Base-by-base conservation (phyloP, 1,139 yeast genomes). In the Kodamaea sp. region DNA sequence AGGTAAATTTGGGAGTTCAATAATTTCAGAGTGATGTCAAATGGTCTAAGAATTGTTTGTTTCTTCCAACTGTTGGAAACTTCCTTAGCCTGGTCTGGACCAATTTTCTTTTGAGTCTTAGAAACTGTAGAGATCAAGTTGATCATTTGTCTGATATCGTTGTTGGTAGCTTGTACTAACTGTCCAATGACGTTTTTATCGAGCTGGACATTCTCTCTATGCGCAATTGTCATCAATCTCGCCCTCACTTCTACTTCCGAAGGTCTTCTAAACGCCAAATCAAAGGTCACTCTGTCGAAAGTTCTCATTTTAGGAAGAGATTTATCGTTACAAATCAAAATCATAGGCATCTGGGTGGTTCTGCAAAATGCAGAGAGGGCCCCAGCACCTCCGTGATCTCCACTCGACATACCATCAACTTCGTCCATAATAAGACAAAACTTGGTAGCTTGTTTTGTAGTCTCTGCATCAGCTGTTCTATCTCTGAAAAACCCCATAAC, bases 381-480 rank as follows among this genome's bases (percentile, higher is more conserved):
- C 16, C 97, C 97, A 14, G 94, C 96, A 45, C 99, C 99, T 43
- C 98, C 99, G 51, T 94, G 83, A 59, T 94, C 99, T 45, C 99
- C 99, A 51, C 95, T 89, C 27, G 96, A 87, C 98, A 94, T 92
- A 47, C 99, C 99, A 59, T 94, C 99, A 21, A 94, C 98, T 63
- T 94, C 99, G 62, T 94, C 99, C 97, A 94, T 89, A 44, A 94
- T 84, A 32, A 92, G 73, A 34, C 90, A 89, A 48, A 90, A 80
- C 38, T 57, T 66, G 19, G 42, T 42, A 37, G 77, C 79, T 40
- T 75, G 72, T 32, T 42, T 43, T 3, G 4, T 18, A 15, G 15
- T 13, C 15, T 25, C 28, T 9, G 6, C 21, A 19, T 26, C 16
- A 5, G 30, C 28, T 11, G 28, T 28, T 12, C 40, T 41, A 22